Evolutionary conservation across 164 flowering plant species (phyloP), one percentile per base, ranked within the genome.

Genomic region (Vitis cinerea): DNA sequence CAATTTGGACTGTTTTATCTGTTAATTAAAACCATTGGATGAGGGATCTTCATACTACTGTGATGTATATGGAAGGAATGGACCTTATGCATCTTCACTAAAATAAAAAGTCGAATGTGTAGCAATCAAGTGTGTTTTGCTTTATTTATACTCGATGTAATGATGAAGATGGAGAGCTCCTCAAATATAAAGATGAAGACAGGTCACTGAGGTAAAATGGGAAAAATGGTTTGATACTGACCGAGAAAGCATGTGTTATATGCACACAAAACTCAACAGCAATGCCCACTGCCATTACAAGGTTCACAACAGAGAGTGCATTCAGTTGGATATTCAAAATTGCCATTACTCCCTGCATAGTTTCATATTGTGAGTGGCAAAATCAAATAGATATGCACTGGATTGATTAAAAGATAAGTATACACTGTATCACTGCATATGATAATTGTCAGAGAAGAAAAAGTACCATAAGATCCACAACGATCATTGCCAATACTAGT

Each of bases 231-330:
- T 66, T 59, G 63, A 67, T 60, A 82, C 97, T 85, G 14, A 96
- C 99, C 85, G 84, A 78, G 80, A 96, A 96, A 66, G 98, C 95
- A 82, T 96, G 98, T 50, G 90, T 85, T 68, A 92, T 86, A 64
- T 96, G 98, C 63, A 96, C 97, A 65, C 97, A 96, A 71, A 96
- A 96, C 82, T 96, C 99, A 67, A 96, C 98, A 55, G 89, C 91
- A 64, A 93, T 96, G 56, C 99, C 99, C 44, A 93, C 92, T 15
- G 99, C 74, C 99, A 96, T 96, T 10, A 96, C 83, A 56, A 96
- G 97, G 76, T 96, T 96, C 54, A 96, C 99, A 59, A 96, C 96
- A 50, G 99, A 96, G 52, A 96, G 77, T 37, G 99, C 99, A 83
- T 96, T 96, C 74, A 96, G 83, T 73, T 96, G 99, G 75, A 96